Base-by-base conservation (phyloP, 352 stramenopile genomes). In the Stramenopiles sp. region DNA sequence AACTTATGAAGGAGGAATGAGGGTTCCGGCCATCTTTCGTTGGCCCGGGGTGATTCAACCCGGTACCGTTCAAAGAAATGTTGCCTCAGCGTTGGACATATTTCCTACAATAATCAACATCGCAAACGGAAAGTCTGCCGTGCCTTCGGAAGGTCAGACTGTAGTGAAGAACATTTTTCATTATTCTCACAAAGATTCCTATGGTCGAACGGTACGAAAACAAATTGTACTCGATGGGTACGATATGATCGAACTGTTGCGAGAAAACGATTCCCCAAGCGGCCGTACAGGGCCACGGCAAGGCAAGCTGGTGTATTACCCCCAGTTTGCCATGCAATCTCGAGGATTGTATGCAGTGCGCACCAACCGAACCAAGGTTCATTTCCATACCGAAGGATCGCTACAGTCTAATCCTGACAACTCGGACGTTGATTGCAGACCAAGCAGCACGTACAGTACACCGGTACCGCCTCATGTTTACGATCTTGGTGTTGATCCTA, bases 1-100 rank as follows among this genome's bases (percentile, higher is more conserved):
- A 12, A 3, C 43, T 68, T 69, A 74, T 43, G 43, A 74, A 69
- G 73, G 43, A 3, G 73, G 68, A 3, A 2, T 76, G 73, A 2
- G 31, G 2, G 34, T 3, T 3, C 73, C 73, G 12, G 2, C 25
- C n/a, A 2, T 36, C 31, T 18, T 63, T 18, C 12, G 43, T 18
- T 63, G 43, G 43, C 43, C 43, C 25, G 43, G 43, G 12, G 3
- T 68, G 2, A 2, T 74, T 43, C 3, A 3, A 2, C 49, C 73
- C 49, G 73, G 43, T 18, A 18, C 43, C 12, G 25, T 63, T 18
- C 25, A 25, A 18, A 63, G 43, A 63, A 25, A 63, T 18, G 43
- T 63, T 63, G 43, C 25, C 12, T 63, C 43, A 63, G 25, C 43
- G 43, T 63, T 63, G 25, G 43, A 63, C 25, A 63, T 63, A 18